Evolutionary conservation across 768 basidiomycete species (phyloP).

Genomic region (Ramaria rubella): DNA sequence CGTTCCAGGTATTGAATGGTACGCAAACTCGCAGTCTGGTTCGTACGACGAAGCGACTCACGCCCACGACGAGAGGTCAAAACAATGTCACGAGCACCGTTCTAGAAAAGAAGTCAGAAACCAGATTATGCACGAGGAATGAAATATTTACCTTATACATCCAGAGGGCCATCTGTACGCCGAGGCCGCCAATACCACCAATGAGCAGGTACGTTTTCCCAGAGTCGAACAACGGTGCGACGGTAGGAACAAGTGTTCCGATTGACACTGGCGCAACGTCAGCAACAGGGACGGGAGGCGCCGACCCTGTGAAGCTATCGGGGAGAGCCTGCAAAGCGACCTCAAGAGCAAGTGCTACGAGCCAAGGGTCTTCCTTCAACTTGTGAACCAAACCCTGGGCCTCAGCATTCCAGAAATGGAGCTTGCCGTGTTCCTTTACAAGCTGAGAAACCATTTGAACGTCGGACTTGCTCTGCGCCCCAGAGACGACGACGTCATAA

Average conservation of each 20-base stretch:
- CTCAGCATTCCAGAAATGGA: slow-evolving; percentile 13
- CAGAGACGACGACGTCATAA: slow-evolving; percentile 10
- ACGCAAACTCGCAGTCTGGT: slow-evolving; percentile 21
- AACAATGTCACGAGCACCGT: slow-evolving; percentile 31
- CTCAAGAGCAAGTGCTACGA: slow-evolving; percentile 14
- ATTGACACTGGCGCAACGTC: neutral
- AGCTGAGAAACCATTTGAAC: slow-evolving; percentile 1
- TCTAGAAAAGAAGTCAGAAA: slow-evolving; percentile 16
- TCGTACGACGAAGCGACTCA: slow-evolving; percentile 19
- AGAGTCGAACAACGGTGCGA: slow-evolving; percentile 23
- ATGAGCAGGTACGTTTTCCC: slow-evolving; percentile 32
- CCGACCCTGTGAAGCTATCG: neutral
- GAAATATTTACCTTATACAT: slow-evolving; percentile 33
- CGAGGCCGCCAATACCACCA: slow-evolving; percentile 36
- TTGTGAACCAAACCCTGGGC: slow-evolving; percentile 5
- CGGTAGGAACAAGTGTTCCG: slow-evolving; percentile 6
- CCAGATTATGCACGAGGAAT: neutral
- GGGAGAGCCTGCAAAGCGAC: neutral
- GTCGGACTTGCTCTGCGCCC: slow-evolving; percentile 1
- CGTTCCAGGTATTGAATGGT: slow-evolving; percentile 27
- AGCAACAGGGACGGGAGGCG: slow-evolving; percentile 12
- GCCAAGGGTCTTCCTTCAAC: slow-evolving; percentile 14
- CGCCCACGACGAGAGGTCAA: slow-evolving; percentile 33
- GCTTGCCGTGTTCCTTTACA: neutral
- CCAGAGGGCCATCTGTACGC: slow-evolving; percentile 33